These are phyloP conservation scores for Lonicera japonica DNA, from an alignment of 129 eudicot species.

Conservation along the genomic window DNA sequence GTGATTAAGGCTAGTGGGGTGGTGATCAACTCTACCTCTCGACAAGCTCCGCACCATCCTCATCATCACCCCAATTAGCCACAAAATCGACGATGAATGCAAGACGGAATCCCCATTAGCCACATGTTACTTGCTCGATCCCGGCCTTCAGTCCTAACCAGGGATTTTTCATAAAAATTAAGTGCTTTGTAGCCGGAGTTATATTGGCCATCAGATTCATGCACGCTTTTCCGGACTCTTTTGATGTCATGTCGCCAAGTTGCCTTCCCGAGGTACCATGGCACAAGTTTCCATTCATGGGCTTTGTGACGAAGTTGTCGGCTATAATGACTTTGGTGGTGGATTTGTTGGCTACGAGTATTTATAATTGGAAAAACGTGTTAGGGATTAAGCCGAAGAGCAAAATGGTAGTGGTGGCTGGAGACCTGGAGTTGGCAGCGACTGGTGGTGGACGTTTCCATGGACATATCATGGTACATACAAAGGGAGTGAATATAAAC, in stretches of 20 bases:
- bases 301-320: slow-evolving; percentile 59
- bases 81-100: slow-evolving; percentile 34
- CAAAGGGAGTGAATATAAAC: slow-evolving; percentile 19
- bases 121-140: slow-evolving; percentile 43
- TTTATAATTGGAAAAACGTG: slow-evolving; percentile 26
- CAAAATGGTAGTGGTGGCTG: neutral
- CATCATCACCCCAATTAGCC: slow-evolving; percentile 16
- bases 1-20: slow-evolving; percentile 24
- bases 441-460: slow-evolving; percentile 24
- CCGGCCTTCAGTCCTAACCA: slow-evolving; percentile 56
- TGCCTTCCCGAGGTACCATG: slow-evolving; percentile 44
- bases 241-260: slow-evolving; percentile 42
- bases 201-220: slow-evolving; percentile 61
- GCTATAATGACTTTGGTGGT: slow-evolving; percentile 62
- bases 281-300: slow-evolving; percentile 64
- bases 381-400: slow-evolving; percentile 13
- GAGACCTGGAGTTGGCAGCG: slow-evolving; percentile 34
- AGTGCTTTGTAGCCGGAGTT: slow-evolving; percentile 63
- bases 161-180: slow-evolving; percentile 42
- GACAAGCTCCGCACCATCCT: slow-evolving; percentile 13
- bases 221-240: slow-evolving; percentile 69
- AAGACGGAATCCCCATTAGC: slow-evolving; percentile 34
- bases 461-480: slow-evolving; percentile 39
- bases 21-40: slow-evolving; percentile 3
- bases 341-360: slow-evolving; percentile 60